Base-by-base conservation (phyloP, 2,329 filamentous ascomycete species). In the Myriosclerotinia scirpicola region DNA sequence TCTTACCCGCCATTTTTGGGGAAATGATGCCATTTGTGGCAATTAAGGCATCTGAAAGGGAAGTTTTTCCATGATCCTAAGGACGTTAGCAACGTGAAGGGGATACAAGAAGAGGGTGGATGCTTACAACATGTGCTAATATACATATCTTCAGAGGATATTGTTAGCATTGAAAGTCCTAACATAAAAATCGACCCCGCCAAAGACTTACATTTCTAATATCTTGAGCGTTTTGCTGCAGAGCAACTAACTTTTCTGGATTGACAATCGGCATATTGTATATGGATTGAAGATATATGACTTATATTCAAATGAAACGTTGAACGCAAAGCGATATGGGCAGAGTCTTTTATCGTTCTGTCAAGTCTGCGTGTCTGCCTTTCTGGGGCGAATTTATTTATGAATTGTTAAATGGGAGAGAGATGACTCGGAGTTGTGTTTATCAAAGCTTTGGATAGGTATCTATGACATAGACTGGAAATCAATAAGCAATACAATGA, bases 1-100 rank as follows among this genome's bases (percentile, higher is more conserved):
- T 96, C 83, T 98, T 98, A 78, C 95, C 95, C 66, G 95, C 95
- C 75, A 98, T 84, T 78, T 98, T 98, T 66, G 94, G 92, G 40
- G 95, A 98, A 76, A 99, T 99, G 81, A 99, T 98, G 81, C 95
- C 95, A 85, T 99, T 99, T 71, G 95, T 98, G 79, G 95, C 94
- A 75, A 99, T 91, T 64, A 99, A 87, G 69, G 93, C 93, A 79
- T 99, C 95, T 67, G 93, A 96, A 73, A 99, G 87, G 44, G 95
- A 98, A 3, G 95, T 99, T 80, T 99, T 99, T 75, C 95, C 95
- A 84, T 99, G 95, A 78, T 99, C 95, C 86, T 88, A 75, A 14
- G 26, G 20, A 59, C n/a, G 22, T 65, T 9, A 65, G 53, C 17
- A 38, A 48, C 15, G 7, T 5, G 2, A 2, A 65, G 7, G 26